Conservation (phyloP, 257 asterid species). For the Perilla frutescens region DNA sequence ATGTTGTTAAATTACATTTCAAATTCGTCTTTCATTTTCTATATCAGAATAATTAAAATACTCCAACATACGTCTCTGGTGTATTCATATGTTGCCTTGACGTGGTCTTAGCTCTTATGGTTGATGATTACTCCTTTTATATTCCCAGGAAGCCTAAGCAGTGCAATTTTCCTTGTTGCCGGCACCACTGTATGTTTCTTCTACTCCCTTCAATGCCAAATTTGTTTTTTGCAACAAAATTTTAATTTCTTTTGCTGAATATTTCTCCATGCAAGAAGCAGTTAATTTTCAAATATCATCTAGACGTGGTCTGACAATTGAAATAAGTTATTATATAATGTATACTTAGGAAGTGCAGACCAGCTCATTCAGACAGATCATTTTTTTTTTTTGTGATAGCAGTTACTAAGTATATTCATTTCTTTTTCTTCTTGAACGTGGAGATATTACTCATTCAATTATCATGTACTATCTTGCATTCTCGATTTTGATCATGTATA, state of each 20-base stretch:
- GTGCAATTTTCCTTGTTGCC: constrained; percentile 87
- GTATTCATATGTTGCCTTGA: constrained; percentile 23
- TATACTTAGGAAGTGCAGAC: background rate
- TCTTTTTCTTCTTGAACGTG: background rate
- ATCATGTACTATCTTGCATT: constrained; percentile 1
- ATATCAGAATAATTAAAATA: background rate
- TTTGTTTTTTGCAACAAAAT: background rate
- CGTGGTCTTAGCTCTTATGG: constrained; percentile 12
- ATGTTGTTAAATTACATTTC: background rate
- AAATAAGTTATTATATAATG: background rate
- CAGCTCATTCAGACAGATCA: background rate
- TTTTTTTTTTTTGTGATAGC: background rate
- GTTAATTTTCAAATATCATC: background rate
- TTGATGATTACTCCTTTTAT: constrained; percentile 32
- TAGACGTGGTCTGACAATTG: background rate
- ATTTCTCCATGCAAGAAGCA: background rate
- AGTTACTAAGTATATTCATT: background rate
- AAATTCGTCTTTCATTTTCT: background rate
- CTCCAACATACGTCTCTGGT: constrained; percentile 1
- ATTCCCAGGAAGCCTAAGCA: constrained; percentile 81
- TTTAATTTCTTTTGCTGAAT: background rate
- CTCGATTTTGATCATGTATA: background rate
- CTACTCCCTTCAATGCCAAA: constrained; percentile 25
- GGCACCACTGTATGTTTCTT: constrained; percentile 84
- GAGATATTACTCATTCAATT: background rate